Conservation (phyloP, 2,329 filamentous ascomycete genomes). For the Corynespora cassiicola region DNA sequence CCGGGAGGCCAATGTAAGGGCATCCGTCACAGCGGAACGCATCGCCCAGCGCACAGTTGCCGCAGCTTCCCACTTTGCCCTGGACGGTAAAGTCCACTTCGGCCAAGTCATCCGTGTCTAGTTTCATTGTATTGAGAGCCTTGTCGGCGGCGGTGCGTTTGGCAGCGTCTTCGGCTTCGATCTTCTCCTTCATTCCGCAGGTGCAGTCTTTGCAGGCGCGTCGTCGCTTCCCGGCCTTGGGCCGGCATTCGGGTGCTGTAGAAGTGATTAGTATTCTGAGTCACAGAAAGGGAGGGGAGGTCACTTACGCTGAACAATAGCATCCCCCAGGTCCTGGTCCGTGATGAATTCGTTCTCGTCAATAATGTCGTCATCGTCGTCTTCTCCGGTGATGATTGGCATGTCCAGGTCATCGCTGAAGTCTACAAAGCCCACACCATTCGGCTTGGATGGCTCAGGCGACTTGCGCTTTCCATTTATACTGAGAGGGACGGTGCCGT, state of each 20-base stretch:
- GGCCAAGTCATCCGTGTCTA: conserved; percentile 78
- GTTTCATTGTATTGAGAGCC: conserved; percentile 70
- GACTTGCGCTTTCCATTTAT: conserved; percentile 52
- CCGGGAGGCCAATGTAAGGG: conserved; percentile 89
- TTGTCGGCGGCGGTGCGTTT: conserved; percentile 71
- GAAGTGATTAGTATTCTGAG: conserved; percentile 16
- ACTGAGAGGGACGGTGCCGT: conserved; percentile 47
- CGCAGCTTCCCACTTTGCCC: conserved; percentile 93
- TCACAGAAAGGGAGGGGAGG: conserved; percentile 3
- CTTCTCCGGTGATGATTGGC: conserved; percentile 61
- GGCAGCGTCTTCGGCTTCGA: conserved; percentile 83
- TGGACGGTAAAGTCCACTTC: conserved; percentile 98
- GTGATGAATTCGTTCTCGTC: conserved; percentile 88
- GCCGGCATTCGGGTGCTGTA: conserved; percentile 82
- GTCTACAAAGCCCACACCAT: conserved; percentile 60
- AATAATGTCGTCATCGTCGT: conserved; percentile 88
- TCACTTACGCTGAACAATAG: conserved; percentile 79
- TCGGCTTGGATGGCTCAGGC: conserved; percentile 43
- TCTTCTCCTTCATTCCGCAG: conserved; percentile 84
- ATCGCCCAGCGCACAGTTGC: conserved; percentile 92
- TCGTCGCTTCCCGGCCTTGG: conserved; percentile 85
- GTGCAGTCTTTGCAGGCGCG: conserved; percentile 98
- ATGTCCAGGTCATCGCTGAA: conserved; percentile 68
- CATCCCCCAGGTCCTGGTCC: conserved; percentile 80
- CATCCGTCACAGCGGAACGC: conserved; percentile 71